Base-by-base conservation (phyloP, 768 basidiomycete genomes). In the Guyanaporus albipodus region DNA sequence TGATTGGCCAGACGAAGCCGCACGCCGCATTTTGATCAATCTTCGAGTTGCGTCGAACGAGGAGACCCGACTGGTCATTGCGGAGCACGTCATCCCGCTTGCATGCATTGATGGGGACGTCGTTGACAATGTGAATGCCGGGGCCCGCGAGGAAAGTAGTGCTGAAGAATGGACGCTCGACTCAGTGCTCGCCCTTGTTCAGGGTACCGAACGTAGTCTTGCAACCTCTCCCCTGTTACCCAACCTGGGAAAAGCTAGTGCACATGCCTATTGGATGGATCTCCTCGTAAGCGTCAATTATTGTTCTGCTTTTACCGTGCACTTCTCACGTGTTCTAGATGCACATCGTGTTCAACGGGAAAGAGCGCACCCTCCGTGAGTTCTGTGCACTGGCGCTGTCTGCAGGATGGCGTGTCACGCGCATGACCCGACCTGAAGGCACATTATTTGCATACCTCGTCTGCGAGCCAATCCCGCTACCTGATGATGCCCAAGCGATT, bases 1-100 rank as follows among this genome's bases (percentile, higher is more conserved):
- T 55, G 87, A 91, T 57, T 89, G 87, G 87, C 81, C 85, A 1
- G 83, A 89, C 52, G 69, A 68, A 1, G 74, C 68, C 52, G 79
- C 78, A 18, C 52, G 50, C 19, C 69, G 68, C 29, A 77, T 80
- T 34, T 60, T 79, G 35, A 59, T 70, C 17, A 73, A 72, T 22
- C 67, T 80, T 4, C 67, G 76, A 11, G 66, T 66, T 27, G 67
- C 68, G 5, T 67, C 69, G 9, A 41, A 47, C 17, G 39, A 46
- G 7, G 63, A 70, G 3, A 88, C 87, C 21, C 77, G 70, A 47
- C 70, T 90, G 3, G 67, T 91, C 27, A 75, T 91, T 33, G 85
- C 80, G 0, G 87, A 91, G 53, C 83, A 82, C 49, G 71, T 89
- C 21, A 70, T 85, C 4, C 84, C 86, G 2, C 67, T 83, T 1